Percentiles rank a stretch among this genome's conserved stretches.
Evolutionary conservation across 2,329 filamentous ascomycete species (phyloP).

Genomic region (Chalara sp.): DNA sequence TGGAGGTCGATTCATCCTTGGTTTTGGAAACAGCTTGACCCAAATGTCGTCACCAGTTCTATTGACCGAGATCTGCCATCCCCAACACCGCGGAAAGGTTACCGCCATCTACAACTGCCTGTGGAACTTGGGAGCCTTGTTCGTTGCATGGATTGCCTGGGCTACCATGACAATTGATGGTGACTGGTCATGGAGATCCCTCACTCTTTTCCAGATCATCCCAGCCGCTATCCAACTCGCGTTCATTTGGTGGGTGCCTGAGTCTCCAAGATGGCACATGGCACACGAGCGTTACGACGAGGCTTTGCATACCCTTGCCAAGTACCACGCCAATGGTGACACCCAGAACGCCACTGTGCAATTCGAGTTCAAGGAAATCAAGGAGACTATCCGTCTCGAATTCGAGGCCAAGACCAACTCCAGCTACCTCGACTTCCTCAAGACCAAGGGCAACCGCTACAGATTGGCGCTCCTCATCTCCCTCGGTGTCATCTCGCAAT

Average conservation of each 20-base stretch:
- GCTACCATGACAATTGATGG: conserved; percentile 50
- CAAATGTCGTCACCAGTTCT: conserved; percentile 59
- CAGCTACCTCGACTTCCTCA: conserved; percentile 43
- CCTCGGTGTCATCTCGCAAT: conserved; percentile 61
- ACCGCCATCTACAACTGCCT: conserved; percentile 63
- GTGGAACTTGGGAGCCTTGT: conserved; percentile 51
- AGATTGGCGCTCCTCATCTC: conserved; percentile 55
- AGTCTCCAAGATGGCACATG: conserved; percentile 56
- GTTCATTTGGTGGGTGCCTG: conserved; percentile 55
- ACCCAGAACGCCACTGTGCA: conserved; percentile 40
- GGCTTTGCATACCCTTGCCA: conserved; percentile 44
- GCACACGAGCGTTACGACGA: conserved; percentile 46
- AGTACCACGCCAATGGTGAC: conserved; percentile 51
- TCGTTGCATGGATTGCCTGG: conserved; percentile 57
- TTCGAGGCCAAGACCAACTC: conserved; percentile 37
- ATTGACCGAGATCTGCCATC: conserved; percentile 60
- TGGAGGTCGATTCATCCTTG: conserved; percentile 49
- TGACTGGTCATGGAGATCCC: conserved; percentile 62
- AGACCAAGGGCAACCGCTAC: conserved; percentile 57
- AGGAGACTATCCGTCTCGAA: conserved; percentile 21
- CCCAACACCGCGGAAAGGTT: conserved; percentile 59
- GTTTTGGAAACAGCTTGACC: conserved; percentile 60
- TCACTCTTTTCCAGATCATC: conserved; percentile 56
- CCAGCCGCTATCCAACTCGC: conserved; percentile 55
- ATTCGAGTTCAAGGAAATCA: conserved; percentile 33